Evolutionary conservation across 2,329 filamentous ascomycete genomes (phyloP), one percentile per base, ranked within the genome.

Genomic region (Pezicula neosporulosa): DNA sequence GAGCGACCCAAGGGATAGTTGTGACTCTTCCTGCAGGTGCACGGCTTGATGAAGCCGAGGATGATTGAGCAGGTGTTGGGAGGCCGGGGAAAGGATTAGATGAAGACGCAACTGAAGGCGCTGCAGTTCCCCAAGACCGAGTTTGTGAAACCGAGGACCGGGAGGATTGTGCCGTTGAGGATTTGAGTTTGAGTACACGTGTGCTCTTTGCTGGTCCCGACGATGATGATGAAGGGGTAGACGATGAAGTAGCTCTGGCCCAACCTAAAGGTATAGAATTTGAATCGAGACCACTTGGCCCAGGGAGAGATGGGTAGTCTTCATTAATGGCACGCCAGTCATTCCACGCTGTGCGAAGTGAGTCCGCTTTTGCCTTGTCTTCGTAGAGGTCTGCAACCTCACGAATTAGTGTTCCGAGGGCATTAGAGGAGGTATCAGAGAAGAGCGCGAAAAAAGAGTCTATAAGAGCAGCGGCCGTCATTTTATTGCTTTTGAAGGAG

Each of bases 241-340:
- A 55, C 16, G 58, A 54, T 16, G 56, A 41, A 9, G 46, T 48
- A 3, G 56, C 50, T 8, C 50, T 42, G 7, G 62, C 64, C 64
- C 64, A 69, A 33, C 63, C 63, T 3, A 63, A 47, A 16, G 58
- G 61, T 38, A 63, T 55, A 3, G 57, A 73, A 36, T 47, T 54
- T 24, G 85, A 84, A 36, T 85, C 78, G 70, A 86, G 82, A 47
- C 87, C 86, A 49, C 81, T 80, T 1, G 89, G 79, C 0, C 87
- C 87, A 1, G 93, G 92, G 1, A 97, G 75, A 2, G 89, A 90
- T 0, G 93, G 93, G 60, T 97, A 97, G 67, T 97, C 92, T 69
- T 97, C 92, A 59, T 96, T 95, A 71, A 96, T 94, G 36, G 91
- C 91, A 44, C 90, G 89, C 90, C 93, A 97, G 70, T 96, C 89